Evolutionary conservation across 2,329 filamentous ascomycete genomes (phyloP).

Genomic region (Xylaria sp.): DNA sequence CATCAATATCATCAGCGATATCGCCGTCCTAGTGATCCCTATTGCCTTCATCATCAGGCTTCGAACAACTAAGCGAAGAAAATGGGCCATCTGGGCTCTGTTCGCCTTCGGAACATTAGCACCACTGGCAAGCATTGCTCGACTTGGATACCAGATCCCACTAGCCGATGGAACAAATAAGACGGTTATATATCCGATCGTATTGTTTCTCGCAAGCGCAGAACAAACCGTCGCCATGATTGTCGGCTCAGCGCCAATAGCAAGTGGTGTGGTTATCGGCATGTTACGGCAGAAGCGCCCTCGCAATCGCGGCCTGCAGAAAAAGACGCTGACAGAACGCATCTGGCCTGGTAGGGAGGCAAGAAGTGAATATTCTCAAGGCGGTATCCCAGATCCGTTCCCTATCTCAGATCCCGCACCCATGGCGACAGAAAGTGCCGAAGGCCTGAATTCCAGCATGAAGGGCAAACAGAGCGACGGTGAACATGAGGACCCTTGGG

Average conservation of each 20-base stretch:
- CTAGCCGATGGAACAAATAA: conserved; percentile 35
- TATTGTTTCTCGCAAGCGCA: conserved; percentile 40
- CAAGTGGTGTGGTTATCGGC: conserved; percentile 36
- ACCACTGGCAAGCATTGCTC: conserved; percentile 43
- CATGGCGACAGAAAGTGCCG: conserved; percentile 12
- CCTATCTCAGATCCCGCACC: conserved; percentile 12
- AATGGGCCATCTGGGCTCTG: conserved; percentile 46
- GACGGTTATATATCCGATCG: conserved; percentile 43
- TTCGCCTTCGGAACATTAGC: conserved; percentile 48
- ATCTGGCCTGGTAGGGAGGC: conserved; percentile 36
- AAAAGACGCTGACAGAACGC: conserved; percentile 33
- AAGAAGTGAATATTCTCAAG: neutral
- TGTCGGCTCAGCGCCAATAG: conserved; percentile 41
- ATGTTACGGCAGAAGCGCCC: conserved; percentile 30
- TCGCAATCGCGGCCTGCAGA: neutral
- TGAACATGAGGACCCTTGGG: conserved; percentile 18
- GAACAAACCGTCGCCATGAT: conserved; percentile 44
- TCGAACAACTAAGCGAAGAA: conserved; percentile 44
- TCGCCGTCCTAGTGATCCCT: conserved; percentile 46
- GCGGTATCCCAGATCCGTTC: conserved; percentile 20
- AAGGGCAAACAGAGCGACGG: conserved; percentile 16
- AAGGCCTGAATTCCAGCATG: conserved; percentile 15
- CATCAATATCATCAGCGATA: conserved; percentile 46
- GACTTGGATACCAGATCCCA: conserved; percentile 42
- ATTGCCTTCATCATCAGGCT: conserved; percentile 47